Evolutionary conservation across 2,329 filamentous ascomycete genomes (phyloP).

Genomic region (Fusarium sp.): DNA sequence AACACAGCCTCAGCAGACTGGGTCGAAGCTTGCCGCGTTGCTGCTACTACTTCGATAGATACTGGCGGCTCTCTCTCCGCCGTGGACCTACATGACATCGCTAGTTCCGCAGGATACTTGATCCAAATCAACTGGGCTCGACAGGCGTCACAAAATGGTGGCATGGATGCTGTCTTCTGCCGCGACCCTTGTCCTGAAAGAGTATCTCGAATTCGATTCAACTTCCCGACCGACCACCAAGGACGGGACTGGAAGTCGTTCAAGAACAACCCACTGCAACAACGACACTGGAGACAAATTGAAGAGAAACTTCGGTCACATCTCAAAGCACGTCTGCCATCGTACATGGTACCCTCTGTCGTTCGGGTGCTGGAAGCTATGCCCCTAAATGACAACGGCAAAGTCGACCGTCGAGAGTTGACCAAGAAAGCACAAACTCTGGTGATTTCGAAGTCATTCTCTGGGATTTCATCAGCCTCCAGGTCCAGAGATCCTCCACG

Average conservation of each 20-base stretch:
- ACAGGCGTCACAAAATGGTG: conserved; percentile 48
- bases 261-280: background rate
- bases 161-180: conserved; percentile 49
- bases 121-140: conserved; percentile 61
- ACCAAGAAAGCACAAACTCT: background rate
- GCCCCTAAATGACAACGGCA: conserved; percentile 16
- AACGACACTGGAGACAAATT: background rate
- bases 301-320: background rate
- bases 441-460: background rate
- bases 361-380: conserved; percentile 2
- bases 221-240: conserved; percentile 40
- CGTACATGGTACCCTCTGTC: conserved; percentile 14
- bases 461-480: background rate
- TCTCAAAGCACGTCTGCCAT: background rate
- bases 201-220: conserved; percentile 15
- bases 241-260: background rate
- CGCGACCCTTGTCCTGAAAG: conserved; percentile 45
- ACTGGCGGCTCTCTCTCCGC: conserved; percentile 3
- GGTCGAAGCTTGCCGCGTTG: conserved; percentile 13
- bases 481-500: background rate
- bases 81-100: conserved; percentile 38
- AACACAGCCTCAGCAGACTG: background rate
- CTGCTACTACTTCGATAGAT: background rate
- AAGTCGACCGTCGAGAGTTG: conserved; percentile 12
- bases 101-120: conserved; percentile 55